Percentiles rank a stretch among this genome's conserved stretches.
These are phyloP conservation scores for Acacia confusa DNA, from an alignment of 306 rosid species.

Conservation along the genomic window DNA sequence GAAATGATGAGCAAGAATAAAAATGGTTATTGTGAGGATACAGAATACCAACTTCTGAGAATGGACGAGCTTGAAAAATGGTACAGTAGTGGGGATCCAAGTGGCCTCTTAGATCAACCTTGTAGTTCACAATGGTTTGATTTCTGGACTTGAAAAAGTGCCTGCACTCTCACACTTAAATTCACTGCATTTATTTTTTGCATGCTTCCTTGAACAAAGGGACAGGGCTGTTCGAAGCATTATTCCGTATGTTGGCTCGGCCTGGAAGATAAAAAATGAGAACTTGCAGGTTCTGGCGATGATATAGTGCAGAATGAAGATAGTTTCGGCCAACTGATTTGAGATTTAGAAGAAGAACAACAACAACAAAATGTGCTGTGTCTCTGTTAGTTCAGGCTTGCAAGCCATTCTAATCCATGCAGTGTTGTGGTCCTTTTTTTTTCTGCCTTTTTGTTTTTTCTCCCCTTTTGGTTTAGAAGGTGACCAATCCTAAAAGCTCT, in stretches of 20 bases:
- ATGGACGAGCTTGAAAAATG: constrained; percentile 58
- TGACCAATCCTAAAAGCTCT: constrained; percentile 7
- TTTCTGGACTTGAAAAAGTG: constrained; percentile 56
- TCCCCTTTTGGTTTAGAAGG: background rate
- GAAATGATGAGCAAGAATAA: constrained; percentile 29
- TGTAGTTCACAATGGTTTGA: constrained; percentile 63
- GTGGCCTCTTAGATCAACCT: constrained; percentile 49
- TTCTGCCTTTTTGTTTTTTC: background rate
- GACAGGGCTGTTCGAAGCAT: constrained; percentile 21
- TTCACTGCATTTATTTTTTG: constrained; percentile 2
- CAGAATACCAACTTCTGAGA: constrained; percentile 41
- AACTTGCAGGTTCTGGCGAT: constrained; percentile 41
- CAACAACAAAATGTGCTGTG: constrained; percentile 24
- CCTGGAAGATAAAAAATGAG: constrained; percentile 22
- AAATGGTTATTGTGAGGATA: constrained; percentile 37
- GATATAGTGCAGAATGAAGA: constrained; percentile 33
- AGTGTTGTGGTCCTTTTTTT: background rate
- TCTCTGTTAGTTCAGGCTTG: constrained; percentile 36
- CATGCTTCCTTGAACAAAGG: constrained; percentile 30
- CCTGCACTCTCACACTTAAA: constrained; percentile 3
- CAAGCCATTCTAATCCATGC: constrained; percentile 24
- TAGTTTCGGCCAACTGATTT: constrained; percentile 33
- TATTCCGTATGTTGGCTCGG: constrained; percentile 1
- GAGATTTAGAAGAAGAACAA: constrained; percentile 22
- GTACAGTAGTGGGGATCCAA: constrained; percentile 51